Evolutionary conservation across 2,329 filamentous ascomycete species (phyloP).

Genomic region (Ophiostoma australiae): DNA sequence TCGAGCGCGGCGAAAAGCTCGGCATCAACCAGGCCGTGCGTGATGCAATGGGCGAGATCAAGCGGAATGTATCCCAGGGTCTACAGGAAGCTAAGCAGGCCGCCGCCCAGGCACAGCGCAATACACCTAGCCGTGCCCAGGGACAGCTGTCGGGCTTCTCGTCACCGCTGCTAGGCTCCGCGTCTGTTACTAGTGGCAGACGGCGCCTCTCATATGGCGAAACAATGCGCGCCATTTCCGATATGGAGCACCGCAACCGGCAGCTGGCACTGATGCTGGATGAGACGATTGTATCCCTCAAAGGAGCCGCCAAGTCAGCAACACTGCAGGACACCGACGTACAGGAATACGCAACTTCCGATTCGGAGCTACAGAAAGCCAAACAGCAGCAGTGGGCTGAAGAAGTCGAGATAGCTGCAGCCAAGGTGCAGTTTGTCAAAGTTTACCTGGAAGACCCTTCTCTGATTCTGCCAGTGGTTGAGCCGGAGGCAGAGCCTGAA

Average conservation of each 20-base stretch:
- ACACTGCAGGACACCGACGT: background rate
- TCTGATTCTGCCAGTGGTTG: slow-evolving; percentile 32
- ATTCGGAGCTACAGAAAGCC: background rate
- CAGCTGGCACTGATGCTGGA: slow-evolving; percentile 64
- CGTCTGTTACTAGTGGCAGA: background rate
- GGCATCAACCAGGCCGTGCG: slow-evolving; percentile 76
- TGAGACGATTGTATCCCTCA: slow-evolving; percentile 59
- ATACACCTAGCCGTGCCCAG: background rate
- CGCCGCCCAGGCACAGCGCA: slow-evolving; percentile 30
- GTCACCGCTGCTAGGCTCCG: background rate
- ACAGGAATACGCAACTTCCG: background rate
- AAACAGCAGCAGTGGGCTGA: slow-evolving; percentile 45
- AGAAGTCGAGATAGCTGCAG: slow-evolving; percentile 53
- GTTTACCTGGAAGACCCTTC: slow-evolving; percentile 54
- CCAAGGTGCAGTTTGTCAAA: slow-evolving; percentile 62
- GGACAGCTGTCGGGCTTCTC: background rate
- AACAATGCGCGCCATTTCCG: slow-evolving; percentile 25
- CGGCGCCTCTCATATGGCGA: slow-evolving; percentile 12
- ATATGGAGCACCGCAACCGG: slow-evolving; percentile 55
- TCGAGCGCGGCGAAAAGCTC: slow-evolving; percentile 68
- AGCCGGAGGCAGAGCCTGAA: background rate
- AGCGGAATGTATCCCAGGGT: slow-evolving; percentile 66
- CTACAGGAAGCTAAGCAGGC: slow-evolving; percentile 54
- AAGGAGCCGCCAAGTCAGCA: slow-evolving; percentile 50
- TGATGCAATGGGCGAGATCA: slow-evolving; percentile 75